Conservation (phyloP, 2,329 filamentous ascomycete genomes). For the Metarhizium album region DNA sequence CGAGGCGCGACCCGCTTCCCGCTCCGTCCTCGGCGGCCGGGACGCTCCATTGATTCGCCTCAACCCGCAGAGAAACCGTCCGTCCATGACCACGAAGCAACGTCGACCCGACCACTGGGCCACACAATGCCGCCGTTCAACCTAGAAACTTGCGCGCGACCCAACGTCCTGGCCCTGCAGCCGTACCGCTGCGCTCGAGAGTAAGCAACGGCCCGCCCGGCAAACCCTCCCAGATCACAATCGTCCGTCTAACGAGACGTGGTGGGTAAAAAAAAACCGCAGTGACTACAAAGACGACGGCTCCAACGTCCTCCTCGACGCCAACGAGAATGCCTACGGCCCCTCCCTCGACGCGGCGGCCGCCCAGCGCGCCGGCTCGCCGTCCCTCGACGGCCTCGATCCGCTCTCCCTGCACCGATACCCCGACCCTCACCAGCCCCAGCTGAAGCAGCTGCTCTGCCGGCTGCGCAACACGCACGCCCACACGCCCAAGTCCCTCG, state of each 20-base stretch:
- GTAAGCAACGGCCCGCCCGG: slow-evolving; percentile 36
- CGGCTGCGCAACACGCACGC: slow-evolving; percentile 73
- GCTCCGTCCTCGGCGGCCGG: slow-evolving; percentile 1
- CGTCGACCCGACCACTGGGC: neutral
- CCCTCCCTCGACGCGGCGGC: slow-evolving; percentile 56
- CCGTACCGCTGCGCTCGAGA: slow-evolving; percentile 76
- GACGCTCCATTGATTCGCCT: neutral
- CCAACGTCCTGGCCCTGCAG: slow-evolving; percentile 66
- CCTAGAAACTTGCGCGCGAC: slow-evolving; percentile 61
- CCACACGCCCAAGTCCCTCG: slow-evolving; percentile 64
- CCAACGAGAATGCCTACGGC: slow-evolving; percentile 95
- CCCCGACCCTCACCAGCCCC: slow-evolving; percentile 86
- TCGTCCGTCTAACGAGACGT: too few relatives aligned
- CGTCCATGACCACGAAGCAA: neutral
- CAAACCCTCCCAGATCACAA: too few relatives aligned
- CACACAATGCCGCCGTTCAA: slow-evolving; percentile 53
- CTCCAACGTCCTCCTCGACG: slow-evolving; percentile 89
- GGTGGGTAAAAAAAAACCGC: too few relatives aligned
- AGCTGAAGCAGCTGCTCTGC: slow-evolving; percentile 81
- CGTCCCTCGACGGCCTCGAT: slow-evolving; percentile 43
- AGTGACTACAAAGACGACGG: slow-evolving; percentile 99
- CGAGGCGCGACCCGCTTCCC: neutral
- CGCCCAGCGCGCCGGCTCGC: slow-evolving; percentile 24
- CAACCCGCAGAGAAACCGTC: neutral
- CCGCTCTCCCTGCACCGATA: slow-evolving; percentile 83